Conservation (phyloP, 805 yeast genomes). For the Clavispora carvajalis region DNA sequence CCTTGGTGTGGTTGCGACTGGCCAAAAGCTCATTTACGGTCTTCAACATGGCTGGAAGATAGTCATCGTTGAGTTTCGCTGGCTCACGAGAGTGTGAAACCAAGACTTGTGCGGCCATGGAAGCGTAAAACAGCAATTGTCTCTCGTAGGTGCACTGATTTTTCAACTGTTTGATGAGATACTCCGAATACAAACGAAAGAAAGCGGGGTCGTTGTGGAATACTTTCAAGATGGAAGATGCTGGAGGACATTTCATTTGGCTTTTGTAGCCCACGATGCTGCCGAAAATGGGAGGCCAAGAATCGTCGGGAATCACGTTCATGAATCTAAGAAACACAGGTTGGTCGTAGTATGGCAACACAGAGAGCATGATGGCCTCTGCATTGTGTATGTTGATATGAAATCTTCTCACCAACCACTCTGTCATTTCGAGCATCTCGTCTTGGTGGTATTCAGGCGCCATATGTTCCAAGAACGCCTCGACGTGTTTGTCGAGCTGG, state of each 20-base stretch:
- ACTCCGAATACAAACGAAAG: slow-evolving; percentile 59
- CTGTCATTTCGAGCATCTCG: slow-evolving; percentile 77
- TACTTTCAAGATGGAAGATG: slow-evolving; percentile 63
- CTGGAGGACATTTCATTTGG: slow-evolving; percentile 58
- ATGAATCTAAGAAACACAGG: slow-evolving; percentile 73
- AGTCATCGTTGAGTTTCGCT: slow-evolving; percentile 40
- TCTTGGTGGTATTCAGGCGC: slow-evolving; percentile 73
- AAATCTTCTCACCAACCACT: slow-evolving; percentile 93
- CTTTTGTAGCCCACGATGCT: slow-evolving; percentile 70
- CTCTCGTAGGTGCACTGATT: slow-evolving; percentile 58
- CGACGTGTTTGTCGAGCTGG: slow-evolving; percentile 70
- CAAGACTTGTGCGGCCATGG: slow-evolving; percentile 62
- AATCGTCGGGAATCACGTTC: slow-evolving; percentile 55
- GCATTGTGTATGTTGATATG: slow-evolving; percentile 77
- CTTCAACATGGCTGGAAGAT: slow-evolving; percentile 55
- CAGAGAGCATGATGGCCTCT: slow-evolving; percentile 64
- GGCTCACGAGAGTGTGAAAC: slow-evolving; percentile 52
- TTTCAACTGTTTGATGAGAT: slow-evolving; percentile 43
- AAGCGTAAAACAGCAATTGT: slow-evolving; percentile 74
- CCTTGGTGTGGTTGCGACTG: slow-evolving; percentile 10
- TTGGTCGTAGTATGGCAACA: slow-evolving; percentile 74
- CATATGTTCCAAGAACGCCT: slow-evolving; percentile 64
- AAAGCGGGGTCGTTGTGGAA: slow-evolving; percentile 63
- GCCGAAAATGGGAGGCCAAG: slow-evolving; percentile 71
- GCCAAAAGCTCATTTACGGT: slow-evolving; percentile 50